Percentiles rank a stretch among this genome's conserved stretches.
phyloP scores from a whole-genome alignment of 768 basidiomycete genomes.

The Chalciporus sphaerocephalus region DNA sequence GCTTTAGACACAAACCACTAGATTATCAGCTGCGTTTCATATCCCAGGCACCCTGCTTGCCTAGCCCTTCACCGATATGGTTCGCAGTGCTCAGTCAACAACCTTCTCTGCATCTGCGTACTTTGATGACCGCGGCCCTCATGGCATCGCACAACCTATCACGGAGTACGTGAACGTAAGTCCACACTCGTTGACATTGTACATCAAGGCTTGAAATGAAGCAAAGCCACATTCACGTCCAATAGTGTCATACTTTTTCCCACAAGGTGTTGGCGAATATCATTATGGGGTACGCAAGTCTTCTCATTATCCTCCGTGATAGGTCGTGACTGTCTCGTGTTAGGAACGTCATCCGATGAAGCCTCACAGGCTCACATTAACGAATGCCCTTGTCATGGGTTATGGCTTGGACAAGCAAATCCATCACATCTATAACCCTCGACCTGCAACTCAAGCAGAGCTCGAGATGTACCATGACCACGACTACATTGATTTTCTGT shows the following conservation, averaged over 20 bases:
- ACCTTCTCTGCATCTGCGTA: constrained; percentile 74
- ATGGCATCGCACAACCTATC: constrained; percentile 73
- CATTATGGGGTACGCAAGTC: constrained; percentile 82
- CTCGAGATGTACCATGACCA: constrained; percentile 89
- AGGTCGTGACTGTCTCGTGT: constrained; percentile 5
- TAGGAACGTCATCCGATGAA: constrained; percentile 99
- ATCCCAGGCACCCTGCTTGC: not conserved
- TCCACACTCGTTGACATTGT: constrained; percentile 6
- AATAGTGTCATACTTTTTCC: constrained; percentile 94
- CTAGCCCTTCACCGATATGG: constrained; percentile 26
- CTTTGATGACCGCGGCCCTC: constrained; percentile 68
- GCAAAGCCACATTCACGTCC: constrained; percentile 45
- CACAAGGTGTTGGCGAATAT: constrained; percentile 88
- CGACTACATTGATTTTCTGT: constrained; percentile 95
- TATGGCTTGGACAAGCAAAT: constrained; percentile 96
- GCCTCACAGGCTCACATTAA: constrained; percentile 91
- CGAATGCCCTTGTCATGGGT: constrained; percentile 92
- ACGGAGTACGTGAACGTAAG: constrained; percentile 75
- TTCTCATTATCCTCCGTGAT: not conserved
- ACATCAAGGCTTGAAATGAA: constrained; percentile 17
- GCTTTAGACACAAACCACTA: not conserved
- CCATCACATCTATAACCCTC: constrained; percentile 85
- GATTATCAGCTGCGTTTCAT: not conserved
- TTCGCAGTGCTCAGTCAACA: constrained; percentile 34
- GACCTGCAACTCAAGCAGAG: constrained; percentile 84